Percentiles rank a stretch among this genome's conserved stretches.
phyloP scores from a whole-genome alignment of 1,139 yeast species.

The Taphrina flavorubra region DNA sequence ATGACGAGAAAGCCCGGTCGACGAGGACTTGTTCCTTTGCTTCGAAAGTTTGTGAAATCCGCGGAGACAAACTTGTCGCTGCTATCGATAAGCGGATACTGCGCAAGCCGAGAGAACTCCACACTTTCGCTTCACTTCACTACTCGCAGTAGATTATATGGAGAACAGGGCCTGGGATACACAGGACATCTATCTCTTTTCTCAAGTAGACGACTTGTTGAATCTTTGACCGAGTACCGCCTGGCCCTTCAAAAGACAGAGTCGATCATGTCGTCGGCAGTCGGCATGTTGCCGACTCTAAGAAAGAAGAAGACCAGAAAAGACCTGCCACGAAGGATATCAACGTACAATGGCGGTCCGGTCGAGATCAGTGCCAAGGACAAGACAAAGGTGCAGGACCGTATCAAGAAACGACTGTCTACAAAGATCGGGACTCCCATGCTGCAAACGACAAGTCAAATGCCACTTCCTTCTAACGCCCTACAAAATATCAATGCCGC shows the following conservation, averaged over 20 bases:
- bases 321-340: constrained; percentile 33
- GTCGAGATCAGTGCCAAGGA: constrained; percentile 34
- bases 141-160: too few species aligned
- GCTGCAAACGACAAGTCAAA: constrained; percentile 4
- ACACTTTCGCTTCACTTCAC: background rate
- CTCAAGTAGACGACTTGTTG: too few species aligned
- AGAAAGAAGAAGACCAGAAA: constrained; percentile 34
- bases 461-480: constrained; percentile 25
- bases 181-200: too few species aligned
- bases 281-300: constrained; percentile 27
- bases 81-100: constrained; percentile 11
- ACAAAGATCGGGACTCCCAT: constrained; percentile 31
- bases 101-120: constrained; percentile 5
- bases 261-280: constrained; percentile 24
- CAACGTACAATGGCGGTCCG: constrained; percentile 34
- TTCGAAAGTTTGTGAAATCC: constrained; percentile 1
- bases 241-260: background rate
- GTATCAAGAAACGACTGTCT: constrained; percentile 38
- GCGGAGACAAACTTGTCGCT: constrained; percentile 2
- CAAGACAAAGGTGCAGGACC: constrained; percentile 33
- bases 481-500: constrained; percentile 30
- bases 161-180: too few species aligned
- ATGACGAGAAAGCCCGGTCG: too few species aligned
- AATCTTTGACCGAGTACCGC: too few species aligned
- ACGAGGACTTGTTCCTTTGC: background rate